These are phyloP conservation scores for Boletus semigastroideus DNA, from an alignment of 1,284 basidiomycete species.

Conservation along the genomic window DNA sequence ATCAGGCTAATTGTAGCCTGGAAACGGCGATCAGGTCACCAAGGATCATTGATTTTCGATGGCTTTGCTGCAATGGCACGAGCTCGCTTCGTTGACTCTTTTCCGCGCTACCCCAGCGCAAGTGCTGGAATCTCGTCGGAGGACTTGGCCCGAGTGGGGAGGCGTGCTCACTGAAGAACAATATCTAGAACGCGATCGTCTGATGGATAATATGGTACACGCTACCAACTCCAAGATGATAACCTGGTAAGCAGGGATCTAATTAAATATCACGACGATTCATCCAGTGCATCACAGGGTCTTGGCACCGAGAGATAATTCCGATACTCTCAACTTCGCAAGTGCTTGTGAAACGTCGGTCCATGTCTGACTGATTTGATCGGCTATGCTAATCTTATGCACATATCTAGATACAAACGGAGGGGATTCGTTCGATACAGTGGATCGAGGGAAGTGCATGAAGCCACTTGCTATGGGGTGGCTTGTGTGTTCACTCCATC, in stretches of 20 bases:
- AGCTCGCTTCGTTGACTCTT: not conserved
- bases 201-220: constrained; percentile 27
- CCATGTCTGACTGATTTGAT: not conserved
- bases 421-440: constrained; percentile 23
- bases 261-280: not conserved
- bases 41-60: not conserved
- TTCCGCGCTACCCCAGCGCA: constrained; percentile 3
- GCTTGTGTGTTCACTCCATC: not conserved
- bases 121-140: constrained; percentile 29
- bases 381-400: not conserved
- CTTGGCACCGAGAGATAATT: constrained; percentile 38
- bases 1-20: not conserved
- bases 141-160: constrained; percentile 37
- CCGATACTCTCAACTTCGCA: constrained; percentile 40
- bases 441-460: not conserved
- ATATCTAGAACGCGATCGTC: constrained; percentile 35
- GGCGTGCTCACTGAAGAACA: constrained; percentile 34
- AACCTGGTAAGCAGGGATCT: not conserved
- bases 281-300: constrained; percentile 36
- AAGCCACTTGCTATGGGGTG: not conserved
- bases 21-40: not conserved
- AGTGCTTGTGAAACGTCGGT: constrained; percentile 48
- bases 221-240: not conserved
- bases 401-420: constrained; percentile 20
- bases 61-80: not conserved